Percentiles rank a stretch among this genome's conserved stretches.
phyloP scores from a whole-genome alignment of 163 green algal genomes.

The Chloromonas sp. region DNA sequence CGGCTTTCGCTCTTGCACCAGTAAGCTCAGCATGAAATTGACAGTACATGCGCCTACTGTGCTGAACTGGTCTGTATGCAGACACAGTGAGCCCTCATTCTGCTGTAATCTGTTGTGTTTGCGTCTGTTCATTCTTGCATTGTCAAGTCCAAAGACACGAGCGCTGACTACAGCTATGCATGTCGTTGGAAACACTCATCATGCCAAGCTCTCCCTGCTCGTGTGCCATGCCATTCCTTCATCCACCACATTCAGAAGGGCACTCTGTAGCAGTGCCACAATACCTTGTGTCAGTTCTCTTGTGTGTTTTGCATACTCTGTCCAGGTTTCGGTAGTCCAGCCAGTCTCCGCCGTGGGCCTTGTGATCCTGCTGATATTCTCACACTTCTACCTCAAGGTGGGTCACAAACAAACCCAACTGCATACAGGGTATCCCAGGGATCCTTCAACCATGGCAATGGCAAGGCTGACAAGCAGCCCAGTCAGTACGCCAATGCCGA shows the following conservation, averaged over 20 bases:
- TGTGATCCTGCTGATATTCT: conserved; percentile 61
- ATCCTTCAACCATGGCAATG: too few relatives aligned
- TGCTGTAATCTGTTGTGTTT: neutral
- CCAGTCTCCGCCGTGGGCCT: conserved; percentile 59
- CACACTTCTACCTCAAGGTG: conserved; percentile 48
- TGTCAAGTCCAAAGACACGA: neutral
- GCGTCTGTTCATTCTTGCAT: neutral
- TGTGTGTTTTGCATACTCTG: neutral
- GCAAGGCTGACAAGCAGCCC: too few relatives aligned
- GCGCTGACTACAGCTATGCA: neutral
- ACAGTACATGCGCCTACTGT: too few relatives aligned
- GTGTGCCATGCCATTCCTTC: too few relatives aligned
- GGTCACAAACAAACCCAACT: neutral
- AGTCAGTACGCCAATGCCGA: too few relatives aligned
- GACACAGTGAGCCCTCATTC: neutral
- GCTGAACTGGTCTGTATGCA: too few relatives aligned
- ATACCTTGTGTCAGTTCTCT: neutral
- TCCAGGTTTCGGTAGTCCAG: conserved; percentile 65
- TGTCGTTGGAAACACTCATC: neutral
- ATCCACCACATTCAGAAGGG: too few relatives aligned
- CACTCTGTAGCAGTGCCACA: neutral
- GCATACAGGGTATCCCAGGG: neutral
- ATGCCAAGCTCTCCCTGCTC: neutral
- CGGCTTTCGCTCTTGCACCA: conserved; percentile 52
- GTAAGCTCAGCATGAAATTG: conserved; percentile 16